Base-by-base conservation (phyloP, 805 yeast genomes). In the Cyberlindnera veronae region DNA sequence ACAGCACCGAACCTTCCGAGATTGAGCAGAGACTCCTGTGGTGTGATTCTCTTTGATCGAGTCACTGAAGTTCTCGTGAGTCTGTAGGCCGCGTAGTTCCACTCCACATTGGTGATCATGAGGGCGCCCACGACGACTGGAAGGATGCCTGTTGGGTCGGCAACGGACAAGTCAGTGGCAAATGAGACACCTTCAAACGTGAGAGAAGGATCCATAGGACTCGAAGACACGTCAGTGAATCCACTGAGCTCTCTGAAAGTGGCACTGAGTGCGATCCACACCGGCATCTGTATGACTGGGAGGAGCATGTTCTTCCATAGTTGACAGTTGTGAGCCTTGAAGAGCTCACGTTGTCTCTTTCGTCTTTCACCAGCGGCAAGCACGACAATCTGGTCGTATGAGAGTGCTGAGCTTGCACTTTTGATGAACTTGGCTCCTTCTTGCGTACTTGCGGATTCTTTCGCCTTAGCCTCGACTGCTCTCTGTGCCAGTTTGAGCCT, bases 271-370 rank as follows among this genome's bases (percentile, higher is more conserved):
- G 82, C 69, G 2, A 89, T 71, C 95, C 96, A 90, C 6, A 90
- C 59, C 0, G 98, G 98, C 16, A 91, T 71, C 57, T 90, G 98
- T 14, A 86, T 76, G 0, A 79, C 64, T 1, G 97, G 97, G 28
- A 88, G 66, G 4, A 84, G 52, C 41, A 79, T 64, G 53, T 84
- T 80, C 59, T 89, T 90, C 88, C 95, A 90, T 42, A 81, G 60
- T 55, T 87, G 91, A 38, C 89, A 85, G 9, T 71, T 67, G 53
- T 82, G 70, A 39, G 75, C 71, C 47, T 73, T 74, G 63, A 84
- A 90, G n/a, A 90, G 66, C 36, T 59, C 59, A 51, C 81, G 79
- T 50, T 91, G 95, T 46, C 95, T 69, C 45, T 77, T 79, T 43
- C 90, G 68, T 31, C 81, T 76, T 58, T 90, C 97, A 57, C 85